Percentiles rank a stretch among this genome's conserved stretches.
Conservation (phyloP, 176 grass and related monocot genomes). For the Raddia distichophylla region DNA sequence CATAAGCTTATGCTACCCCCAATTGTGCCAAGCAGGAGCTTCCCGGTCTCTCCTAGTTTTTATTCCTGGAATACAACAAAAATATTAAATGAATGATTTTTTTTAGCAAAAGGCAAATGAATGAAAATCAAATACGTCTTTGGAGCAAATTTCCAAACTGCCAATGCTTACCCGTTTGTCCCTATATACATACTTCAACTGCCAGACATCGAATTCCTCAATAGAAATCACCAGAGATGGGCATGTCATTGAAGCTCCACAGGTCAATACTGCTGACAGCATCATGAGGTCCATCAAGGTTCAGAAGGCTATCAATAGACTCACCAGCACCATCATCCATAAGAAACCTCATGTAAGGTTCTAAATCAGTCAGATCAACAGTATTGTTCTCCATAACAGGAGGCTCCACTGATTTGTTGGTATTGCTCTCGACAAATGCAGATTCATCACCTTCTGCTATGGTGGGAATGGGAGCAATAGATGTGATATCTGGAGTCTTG, state of each 20-base stretch:
- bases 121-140: background rate
- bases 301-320: constrained; percentile 61
- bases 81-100: background rate
- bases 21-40: constrained; percentile 45
- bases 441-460: constrained; percentile 44
- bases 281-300: constrained; percentile 54
- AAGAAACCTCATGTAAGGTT: constrained; percentile 67
- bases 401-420: constrained; percentile 20
- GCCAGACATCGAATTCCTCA: constrained; percentile 32
- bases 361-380: constrained; percentile 55
- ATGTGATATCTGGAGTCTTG: constrained; percentile 57
- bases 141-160: background rate
- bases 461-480: constrained; percentile 41
- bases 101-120: background rate
- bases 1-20: constrained; percentile 39
- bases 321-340: constrained; percentile 52
- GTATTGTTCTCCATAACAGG: constrained; percentile 38
- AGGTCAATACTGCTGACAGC: constrained; percentile 56
- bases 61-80: constrained; percentile 50
- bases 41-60: constrained; percentile 46
- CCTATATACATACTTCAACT: constrained; percentile 45
- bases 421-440: constrained; percentile 18
- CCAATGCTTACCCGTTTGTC: constrained; percentile 36
- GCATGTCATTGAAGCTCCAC: constrained; percentile 87
- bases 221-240: constrained; percentile 36